Base-by-base conservation (phyloP, 2,329 filamentous ascomycete genomes). In the Arthrobotrys sphaeroides region DNA sequence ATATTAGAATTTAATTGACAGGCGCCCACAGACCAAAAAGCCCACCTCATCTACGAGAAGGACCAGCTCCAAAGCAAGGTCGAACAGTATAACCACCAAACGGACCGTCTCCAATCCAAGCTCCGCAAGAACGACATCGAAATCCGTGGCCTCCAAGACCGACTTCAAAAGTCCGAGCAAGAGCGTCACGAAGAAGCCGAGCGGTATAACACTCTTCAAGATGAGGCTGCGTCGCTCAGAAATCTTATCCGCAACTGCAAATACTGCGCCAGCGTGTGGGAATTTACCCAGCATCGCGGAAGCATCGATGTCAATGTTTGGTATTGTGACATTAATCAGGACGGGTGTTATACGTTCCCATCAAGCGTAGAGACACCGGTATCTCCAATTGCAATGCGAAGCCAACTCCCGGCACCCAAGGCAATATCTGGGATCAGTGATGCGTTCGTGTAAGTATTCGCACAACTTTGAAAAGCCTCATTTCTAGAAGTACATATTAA, bases 61-160 rank as follows among this genome's bases (percentile, higher is more conserved):
- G 43, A 53, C 16, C 60, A 65, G 40, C 18, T 51, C 3, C 31
- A 65, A 16, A 40, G 18, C 28, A 65, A 65, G n/a, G 4, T 51
- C 1, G 43, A 65, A 40, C 28, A 49, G 6, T 7, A 16, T 9
- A 24, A 36, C 20, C 22, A 18, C 6, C 20, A 31, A 40, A 38
- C 20, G 6, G 18, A 33, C 7, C 9, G 5, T 5, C n/a, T 43
- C 33, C 43, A 62, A 10, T 22, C 38, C 6, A 47, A 22, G 36
- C 20, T 28, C n/a, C 13, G 22, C n/a, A 6, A 36, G 5, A n/a
- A 45, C 7, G 5, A 2, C 6, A 18, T 31, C 1, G 40, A 62
- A n/a, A 47, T 12, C 6, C 22, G 36, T 3, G 9, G 33, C 1
- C 40, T 62, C 6, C 22, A 33, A 24, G 1, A 4, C 36, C 33